Conservation (phyloP, 805 yeast species). For the Candida morakotiae region DNA sequence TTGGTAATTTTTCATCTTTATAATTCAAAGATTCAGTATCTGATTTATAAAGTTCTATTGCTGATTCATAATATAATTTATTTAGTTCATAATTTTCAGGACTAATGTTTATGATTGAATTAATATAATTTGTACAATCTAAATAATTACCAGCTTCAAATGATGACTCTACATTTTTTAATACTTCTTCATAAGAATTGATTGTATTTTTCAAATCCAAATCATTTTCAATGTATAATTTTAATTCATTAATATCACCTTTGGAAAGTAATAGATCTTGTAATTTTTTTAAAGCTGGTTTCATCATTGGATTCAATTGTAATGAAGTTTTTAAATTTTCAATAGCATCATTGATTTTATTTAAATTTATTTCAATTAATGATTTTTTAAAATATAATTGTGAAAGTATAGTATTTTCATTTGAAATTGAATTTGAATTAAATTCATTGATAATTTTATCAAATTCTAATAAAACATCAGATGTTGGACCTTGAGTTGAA, state of each 20-base stretch:
- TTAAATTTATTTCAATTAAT: conserved; percentile 53
- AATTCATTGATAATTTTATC: conserved; percentile 11
- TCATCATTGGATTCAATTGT: conserved; percentile 33
- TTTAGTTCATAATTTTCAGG: conserved; percentile 33
- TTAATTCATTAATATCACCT: conserved; percentile 43
- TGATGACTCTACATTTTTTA: conserved; percentile 2
- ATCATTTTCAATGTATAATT: conserved; percentile 10
- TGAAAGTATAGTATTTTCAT: conserved; percentile 22
- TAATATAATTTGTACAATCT: conserved; percentile 23
- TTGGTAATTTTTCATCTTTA: conserved; percentile 5
- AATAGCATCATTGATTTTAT: conserved; percentile 51
- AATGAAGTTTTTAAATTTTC: conserved; percentile 48
- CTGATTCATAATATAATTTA: conserved; percentile 7
- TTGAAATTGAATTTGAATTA: conserved; percentile 2
- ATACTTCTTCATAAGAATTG: conserved; percentile 11
- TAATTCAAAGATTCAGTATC: conserved; percentile 2
- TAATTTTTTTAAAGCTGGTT: conserved; percentile 48
- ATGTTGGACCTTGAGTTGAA: conserved; percentile 27
- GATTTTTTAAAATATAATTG: conserved; percentile 59
- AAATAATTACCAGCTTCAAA: conserved; percentile 12
- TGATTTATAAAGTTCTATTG: conserved; percentile 6
- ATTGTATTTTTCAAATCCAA: conserved; percentile 13
- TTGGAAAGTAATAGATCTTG: conserved; percentile 46
- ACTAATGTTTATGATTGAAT: conserved; percentile 29
- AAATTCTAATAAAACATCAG: conserved; percentile 21